Evolutionary conservation across 495 filamentous ascomycete genomes (phyloP).

Genomic region (Astrothelium macrocarpum): DNA sequence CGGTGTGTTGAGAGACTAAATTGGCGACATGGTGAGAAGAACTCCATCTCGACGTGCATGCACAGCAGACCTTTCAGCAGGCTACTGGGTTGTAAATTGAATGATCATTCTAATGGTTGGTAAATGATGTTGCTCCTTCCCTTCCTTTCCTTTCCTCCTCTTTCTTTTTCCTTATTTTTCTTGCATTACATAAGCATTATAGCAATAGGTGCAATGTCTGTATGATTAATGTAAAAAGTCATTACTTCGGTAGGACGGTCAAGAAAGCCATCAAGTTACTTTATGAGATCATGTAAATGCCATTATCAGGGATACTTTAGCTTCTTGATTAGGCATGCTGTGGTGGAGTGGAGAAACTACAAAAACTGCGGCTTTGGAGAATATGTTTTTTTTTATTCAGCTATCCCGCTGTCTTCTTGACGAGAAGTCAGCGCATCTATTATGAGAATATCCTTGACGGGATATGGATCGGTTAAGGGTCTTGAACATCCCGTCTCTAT

Average conservation of each 20-base stretch:
- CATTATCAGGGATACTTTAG: too few relatives aligned
- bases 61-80: not conserved
- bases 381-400: too few relatives aligned
- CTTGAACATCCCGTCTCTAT: not conserved
- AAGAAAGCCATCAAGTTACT: too few relatives aligned
- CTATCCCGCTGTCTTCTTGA: too few relatives aligned
- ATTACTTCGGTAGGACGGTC: too few relatives aligned
- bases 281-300: too few relatives aligned
- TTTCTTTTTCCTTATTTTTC: not conserved
- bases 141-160: not conserved
- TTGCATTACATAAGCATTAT: not conserved
- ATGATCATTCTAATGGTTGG: too few relatives aligned
- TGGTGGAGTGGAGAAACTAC: too few relatives aligned
- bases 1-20: not conserved
- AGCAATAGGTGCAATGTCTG: not conserved
- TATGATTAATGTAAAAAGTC: not conserved
- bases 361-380: too few relatives aligned
- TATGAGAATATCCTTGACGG: not conserved
- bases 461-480: not conserved
- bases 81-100: not conserved
- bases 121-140: not conserved
- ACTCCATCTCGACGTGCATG: not conserved
- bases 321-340: too few relatives aligned
- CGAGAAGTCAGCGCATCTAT: too few relatives aligned
- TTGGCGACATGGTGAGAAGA: not conserved